Percentiles rank a stretch among this genome's conserved stretches.
Conservation (phyloP, 176 grass and related monocot species). For the Triticum timopheevii region DNA sequence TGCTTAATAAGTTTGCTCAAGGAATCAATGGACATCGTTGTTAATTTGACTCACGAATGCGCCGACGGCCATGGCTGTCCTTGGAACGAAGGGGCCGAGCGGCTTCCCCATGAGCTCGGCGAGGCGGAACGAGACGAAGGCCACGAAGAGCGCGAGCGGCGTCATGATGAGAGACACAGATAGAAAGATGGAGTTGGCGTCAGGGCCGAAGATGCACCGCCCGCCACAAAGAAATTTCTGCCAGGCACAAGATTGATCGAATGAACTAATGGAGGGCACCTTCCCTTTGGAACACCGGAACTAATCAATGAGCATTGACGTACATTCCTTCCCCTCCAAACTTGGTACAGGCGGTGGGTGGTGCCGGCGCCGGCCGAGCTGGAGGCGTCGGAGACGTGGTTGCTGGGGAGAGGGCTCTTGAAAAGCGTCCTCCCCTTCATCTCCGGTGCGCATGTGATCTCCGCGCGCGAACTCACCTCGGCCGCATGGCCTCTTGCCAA, state of each 20-base stretch:
- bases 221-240: constrained; percentile 80
- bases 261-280: neutral
- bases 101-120: constrained; percentile 49
- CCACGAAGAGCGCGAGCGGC: constrained; percentile 63
- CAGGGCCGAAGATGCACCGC: constrained; percentile 86
- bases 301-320: neutral
- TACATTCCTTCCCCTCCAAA: constrained; percentile 88
- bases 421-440: constrained; percentile 42
- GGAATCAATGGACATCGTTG: neutral
- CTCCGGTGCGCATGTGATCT: constrained; percentile 30
- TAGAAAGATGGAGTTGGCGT: constrained; percentile 75
- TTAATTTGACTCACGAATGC: constrained; percentile 61
- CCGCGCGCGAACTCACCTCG: constrained; percentile 31
- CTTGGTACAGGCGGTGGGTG: constrained; percentile 65
- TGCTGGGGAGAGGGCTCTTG: constrained; percentile 42
- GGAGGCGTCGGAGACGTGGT: constrained; percentile 44
- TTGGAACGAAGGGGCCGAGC: constrained; percentile 54
- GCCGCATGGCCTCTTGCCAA: constrained; percentile 34
- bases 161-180: constrained; percentile 73
- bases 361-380: constrained; percentile 27
- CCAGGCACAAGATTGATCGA: neutral
- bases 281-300: neutral
- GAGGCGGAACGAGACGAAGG: constrained; percentile 65
- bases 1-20: neutral
- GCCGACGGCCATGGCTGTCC: constrained; percentile 58